Percentiles rank a stretch among this genome's conserved stretches.
phyloP scores from a whole-genome alignment of 768 basidiomycete genomes.

The Glaciozyma martinii region DNA sequence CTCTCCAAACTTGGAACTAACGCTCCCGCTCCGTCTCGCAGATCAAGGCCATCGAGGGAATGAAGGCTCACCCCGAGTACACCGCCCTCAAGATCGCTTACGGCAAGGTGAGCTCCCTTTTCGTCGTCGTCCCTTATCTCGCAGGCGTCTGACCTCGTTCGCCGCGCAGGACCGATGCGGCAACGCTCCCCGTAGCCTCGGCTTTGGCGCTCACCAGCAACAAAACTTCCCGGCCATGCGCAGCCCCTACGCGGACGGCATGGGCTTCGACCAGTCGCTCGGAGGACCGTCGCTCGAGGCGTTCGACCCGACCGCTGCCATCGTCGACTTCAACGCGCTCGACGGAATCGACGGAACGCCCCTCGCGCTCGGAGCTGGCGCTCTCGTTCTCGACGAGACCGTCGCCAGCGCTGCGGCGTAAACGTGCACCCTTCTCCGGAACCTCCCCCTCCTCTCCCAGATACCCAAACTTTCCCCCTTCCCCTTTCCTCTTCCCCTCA shows the following conservation, averaged over 20 bases:
- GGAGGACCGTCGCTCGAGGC: background rate
- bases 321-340: background rate
- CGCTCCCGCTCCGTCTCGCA: background rate
- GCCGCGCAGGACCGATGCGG: conserved; percentile 1
- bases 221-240: conserved; percentile 15
- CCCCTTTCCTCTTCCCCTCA: no score
- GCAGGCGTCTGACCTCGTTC: background rate
- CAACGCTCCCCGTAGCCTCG: no score
- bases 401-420: conserved; percentile 15
- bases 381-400: conserved; percentile 26
- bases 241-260: conserved; percentile 10
- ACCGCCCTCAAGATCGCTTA: conserved; percentile 79
- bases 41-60: conserved; percentile 94
- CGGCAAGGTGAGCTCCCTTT: conserved; percentile 15
- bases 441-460: no score
- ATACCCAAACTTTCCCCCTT: no score
- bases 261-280: background rate
- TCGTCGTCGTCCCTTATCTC: background rate
- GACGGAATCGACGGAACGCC: background rate
- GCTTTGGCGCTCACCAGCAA: conserved; percentile 16
- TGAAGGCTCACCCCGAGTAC: conserved; percentile 88
- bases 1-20: background rate
- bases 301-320: conserved; percentile 1
- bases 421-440: background rate
- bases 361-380: conserved; percentile 5